phyloP scores from a whole-genome alignment of 495 filamentous ascomycete genomes.

The Aspergillus egyptiacus region DNA sequence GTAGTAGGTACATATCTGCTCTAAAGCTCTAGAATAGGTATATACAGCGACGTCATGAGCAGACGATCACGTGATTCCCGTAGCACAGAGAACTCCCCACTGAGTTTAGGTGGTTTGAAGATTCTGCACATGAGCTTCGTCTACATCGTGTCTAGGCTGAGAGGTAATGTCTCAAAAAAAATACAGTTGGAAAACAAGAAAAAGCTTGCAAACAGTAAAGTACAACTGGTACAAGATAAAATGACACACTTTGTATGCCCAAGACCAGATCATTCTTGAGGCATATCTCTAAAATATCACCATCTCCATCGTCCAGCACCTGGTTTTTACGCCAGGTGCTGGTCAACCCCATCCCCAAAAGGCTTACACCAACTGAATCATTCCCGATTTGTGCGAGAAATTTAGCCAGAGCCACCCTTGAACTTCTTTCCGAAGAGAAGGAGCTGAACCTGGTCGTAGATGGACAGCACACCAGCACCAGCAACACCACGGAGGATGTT shows the following conservation, averaged over 20 bases:
- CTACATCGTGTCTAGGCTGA: background rate
- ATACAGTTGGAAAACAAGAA: conserved; percentile 36
- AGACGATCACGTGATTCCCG: conserved; percentile 3
- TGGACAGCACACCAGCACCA: conserved; percentile 99
- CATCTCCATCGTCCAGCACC: conserved; percentile 27
- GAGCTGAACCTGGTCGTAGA: conserved; percentile 99
- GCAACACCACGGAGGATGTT: conserved; percentile 99
- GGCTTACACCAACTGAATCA: conserved; percentile 15
- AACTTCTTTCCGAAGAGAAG: conserved; percentile 99
- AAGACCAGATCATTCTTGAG: conserved; percentile 41
- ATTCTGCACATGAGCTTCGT: background rate
- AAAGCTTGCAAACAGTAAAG: conserved; percentile 52
- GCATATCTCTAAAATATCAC: conserved; percentile 46
- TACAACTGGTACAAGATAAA: conserved; percentile 49
- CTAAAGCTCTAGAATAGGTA: too few relatives aligned
- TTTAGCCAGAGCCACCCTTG: too few relatives aligned
- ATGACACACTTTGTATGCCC: conserved; percentile 44
- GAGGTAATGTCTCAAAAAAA: background rate
- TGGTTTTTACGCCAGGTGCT: conserved; percentile 20
- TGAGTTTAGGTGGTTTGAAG: too few relatives aligned
- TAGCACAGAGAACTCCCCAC: background rate
- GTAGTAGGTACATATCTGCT: too few relatives aligned
- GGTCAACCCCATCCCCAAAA: conserved; percentile 33
- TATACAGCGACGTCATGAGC: conserved; percentile 4
- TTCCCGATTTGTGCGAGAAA: conserved; percentile 25